phyloP scores from a whole-genome alignment of 306 rosid species.

The Glycyrrhiza uralensis region DNA sequence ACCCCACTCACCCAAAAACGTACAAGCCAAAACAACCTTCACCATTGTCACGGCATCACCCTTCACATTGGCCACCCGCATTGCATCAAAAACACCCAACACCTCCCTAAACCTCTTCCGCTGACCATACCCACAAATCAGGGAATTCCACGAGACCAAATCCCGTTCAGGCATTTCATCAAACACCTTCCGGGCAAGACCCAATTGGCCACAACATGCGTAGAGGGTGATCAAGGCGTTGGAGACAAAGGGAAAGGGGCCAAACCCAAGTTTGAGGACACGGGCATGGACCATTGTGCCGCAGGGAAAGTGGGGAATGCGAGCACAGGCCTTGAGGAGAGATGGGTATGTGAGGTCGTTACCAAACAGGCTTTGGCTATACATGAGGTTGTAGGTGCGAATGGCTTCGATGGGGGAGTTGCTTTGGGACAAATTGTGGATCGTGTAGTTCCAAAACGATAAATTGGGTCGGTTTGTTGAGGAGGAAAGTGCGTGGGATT shows the following conservation, averaged over 20 bases:
- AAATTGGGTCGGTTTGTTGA: constrained; percentile 49
- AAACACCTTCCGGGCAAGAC: constrained; percentile 50
- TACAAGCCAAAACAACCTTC: constrained; percentile 68
- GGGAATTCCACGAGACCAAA: constrained; percentile 87
- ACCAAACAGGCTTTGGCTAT: constrained; percentile 42
- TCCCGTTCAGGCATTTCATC: constrained; percentile 70
- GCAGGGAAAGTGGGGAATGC: constrained; percentile 34
- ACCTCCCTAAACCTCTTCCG: constrained; percentile 54
- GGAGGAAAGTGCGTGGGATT: constrained; percentile 46
- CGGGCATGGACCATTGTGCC: constrained; percentile 43
- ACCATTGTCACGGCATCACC: constrained; percentile 76
- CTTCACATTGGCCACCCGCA: constrained; percentile 40
- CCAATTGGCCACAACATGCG: constrained; percentile 39
- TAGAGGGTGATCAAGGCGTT: constrained; percentile 66
- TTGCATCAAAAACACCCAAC: constrained; percentile 53
- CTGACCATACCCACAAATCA: constrained; percentile 69
- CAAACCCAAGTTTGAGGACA: constrained; percentile 65
- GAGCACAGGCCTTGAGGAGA: constrained; percentile 74
- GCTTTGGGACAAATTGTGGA: constrained; percentile 62
- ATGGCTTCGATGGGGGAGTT: constrained; percentile 58
- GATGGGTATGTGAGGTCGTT: constrained; percentile 55
- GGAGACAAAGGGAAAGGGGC: constrained; percentile 49
- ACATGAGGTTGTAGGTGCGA: constrained; percentile 46
- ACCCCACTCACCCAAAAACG: constrained; percentile 53
- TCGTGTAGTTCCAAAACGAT: constrained; percentile 58